Conservation (phyloP, 1,284 basidiomycete species). For the Microbotryomycetes sp. region DNA sequence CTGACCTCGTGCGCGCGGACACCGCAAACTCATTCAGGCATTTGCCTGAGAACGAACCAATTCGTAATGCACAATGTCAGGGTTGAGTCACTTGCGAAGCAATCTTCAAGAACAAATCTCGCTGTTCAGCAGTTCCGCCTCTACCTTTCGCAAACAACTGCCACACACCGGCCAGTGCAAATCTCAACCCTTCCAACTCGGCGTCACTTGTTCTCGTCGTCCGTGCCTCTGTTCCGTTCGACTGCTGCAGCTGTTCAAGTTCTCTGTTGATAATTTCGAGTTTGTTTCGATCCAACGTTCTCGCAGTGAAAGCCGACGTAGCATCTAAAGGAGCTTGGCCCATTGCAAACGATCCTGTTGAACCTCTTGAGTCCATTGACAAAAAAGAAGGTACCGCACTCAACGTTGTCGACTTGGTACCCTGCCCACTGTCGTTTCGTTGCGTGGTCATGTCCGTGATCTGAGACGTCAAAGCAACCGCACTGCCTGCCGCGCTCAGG, state of each 20-base stretch:
- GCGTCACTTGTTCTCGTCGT: too few relatives aligned
- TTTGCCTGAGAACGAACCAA: neutral
- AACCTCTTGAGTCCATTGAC: neutral
- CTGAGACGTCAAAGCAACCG: neutral
- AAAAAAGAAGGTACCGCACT: neutral
- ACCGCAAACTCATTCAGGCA: too few relatives aligned
- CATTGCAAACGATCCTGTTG: neutral
- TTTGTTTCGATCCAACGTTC: neutral
- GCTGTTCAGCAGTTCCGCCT: neutral
- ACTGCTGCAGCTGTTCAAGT: neutral
- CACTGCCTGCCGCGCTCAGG: neutral
- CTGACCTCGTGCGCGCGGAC: too few relatives aligned
- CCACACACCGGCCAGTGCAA: slow-evolving; percentile 9
- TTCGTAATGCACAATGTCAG: neutral
- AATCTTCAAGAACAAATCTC: neutral
- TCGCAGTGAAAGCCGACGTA: neutral
- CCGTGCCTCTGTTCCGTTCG: too few relatives aligned
- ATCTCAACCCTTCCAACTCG: slow-evolving; percentile 1
- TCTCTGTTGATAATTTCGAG: neutral
- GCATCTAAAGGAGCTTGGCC: neutral
- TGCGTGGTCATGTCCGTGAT: neutral
- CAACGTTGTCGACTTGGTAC: neutral
- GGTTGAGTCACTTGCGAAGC: neutral
- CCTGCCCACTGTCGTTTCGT: too few relatives aligned
- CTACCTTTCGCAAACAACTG: neutral